Base-by-base conservation (phyloP, 306 rosid species). In the Castanea sativa region DNA sequence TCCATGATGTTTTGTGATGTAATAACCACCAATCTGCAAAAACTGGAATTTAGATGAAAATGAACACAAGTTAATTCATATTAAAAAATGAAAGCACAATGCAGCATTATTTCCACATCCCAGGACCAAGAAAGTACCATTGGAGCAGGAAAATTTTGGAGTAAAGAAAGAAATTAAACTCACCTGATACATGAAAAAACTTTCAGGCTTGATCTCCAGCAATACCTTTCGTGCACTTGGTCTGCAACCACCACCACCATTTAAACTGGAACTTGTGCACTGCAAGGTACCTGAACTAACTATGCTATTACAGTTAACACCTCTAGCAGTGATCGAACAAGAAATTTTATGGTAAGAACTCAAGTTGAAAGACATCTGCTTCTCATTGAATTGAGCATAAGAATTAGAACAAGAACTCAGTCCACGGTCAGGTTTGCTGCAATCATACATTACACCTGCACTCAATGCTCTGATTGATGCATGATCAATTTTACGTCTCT, bases 1-100 rank as follows among this genome's bases (percentile, higher is more conserved):
- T 68, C 55, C 65, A 57, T 80, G 55, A 83, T 85, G 86, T 82
- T 88, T 85, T 82, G 85, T 68, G 61, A 91, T 81, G 86, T 92
- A 95, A 87, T 89, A 86, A 78, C 82, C 82, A 76, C 97, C 97
- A 80, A 95, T 92, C 87, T 87, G 95, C 90, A 95, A 76, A 65
- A 84, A 76, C 99, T 91, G 93, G 86, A 83, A 85, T 81, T 65
- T 55, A 67, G 74, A 76, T 60, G 41, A 73, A 80, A 84, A 76
- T 38, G 51, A 75, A 78, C 82, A 85, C 77, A 69, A 43, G 57
- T 75, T 64, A 12, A 58, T 51, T 51, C 74, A 75, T 78, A 60
- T 23, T 20, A 58, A 30, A 30, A 79, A 76, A 77, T 23, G 18
- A 55, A 80, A 49, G 78, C 30, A 70, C 25, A 74, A 30, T 41